phyloP scores from a whole-genome alignment of 2,329 filamentous ascomycete genomes.

The Exophiala lecanii-corni region DNA sequence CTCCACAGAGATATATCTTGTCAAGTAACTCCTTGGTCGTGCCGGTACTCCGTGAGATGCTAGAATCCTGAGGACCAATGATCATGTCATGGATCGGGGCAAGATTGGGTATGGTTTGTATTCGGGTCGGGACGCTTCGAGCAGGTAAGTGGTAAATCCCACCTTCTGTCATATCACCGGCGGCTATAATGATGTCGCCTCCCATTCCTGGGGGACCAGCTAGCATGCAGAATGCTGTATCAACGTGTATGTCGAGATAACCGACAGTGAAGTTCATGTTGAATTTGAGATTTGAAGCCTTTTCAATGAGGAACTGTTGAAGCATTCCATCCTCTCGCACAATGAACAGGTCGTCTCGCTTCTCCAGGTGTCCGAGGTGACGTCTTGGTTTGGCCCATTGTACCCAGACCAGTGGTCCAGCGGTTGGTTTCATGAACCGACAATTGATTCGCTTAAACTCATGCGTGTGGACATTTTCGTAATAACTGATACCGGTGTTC shows the following conservation, averaged over 20 bases:
- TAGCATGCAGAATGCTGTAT: conserved; percentile 70
- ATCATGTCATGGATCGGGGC: conserved; percentile 48
- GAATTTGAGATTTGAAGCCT: conserved; percentile 49
- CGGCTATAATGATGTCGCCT: conserved; percentile 73
- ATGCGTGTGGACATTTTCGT: conserved; percentile 36
- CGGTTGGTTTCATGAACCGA: conserved; percentile 25
- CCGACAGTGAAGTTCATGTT: conserved; percentile 49
- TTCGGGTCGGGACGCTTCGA: conserved; percentile 49
- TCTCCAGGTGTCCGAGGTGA: conserved; percentile 55
- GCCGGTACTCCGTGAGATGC: background rate
- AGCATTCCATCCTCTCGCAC: conserved; percentile 83
- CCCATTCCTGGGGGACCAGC: conserved; percentile 45
- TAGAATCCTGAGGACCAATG: conserved; percentile 9
- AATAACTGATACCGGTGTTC: conserved; percentile 50
- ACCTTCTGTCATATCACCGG: conserved; percentile 73
- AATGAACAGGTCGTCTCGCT: conserved; percentile 76
- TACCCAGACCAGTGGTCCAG: conserved; percentile 55
- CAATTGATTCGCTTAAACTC: conserved; percentile 21
- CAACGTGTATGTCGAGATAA: conserved; percentile 62
- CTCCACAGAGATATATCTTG: conserved; percentile 18
- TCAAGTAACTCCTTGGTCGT: conserved; percentile 5
- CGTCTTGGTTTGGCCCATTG: conserved; percentile 78
- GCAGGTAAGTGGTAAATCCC: conserved; percentile 67
- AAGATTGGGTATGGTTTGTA: conserved; percentile 62
- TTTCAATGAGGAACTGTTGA: conserved; percentile 61